A percentile compares a stretch with the other conserved stretches of the same genome.
Evolutionary conservation across 805 yeast species (phyloP).

Genomic region (Ogataea paraovalis): DNA sequence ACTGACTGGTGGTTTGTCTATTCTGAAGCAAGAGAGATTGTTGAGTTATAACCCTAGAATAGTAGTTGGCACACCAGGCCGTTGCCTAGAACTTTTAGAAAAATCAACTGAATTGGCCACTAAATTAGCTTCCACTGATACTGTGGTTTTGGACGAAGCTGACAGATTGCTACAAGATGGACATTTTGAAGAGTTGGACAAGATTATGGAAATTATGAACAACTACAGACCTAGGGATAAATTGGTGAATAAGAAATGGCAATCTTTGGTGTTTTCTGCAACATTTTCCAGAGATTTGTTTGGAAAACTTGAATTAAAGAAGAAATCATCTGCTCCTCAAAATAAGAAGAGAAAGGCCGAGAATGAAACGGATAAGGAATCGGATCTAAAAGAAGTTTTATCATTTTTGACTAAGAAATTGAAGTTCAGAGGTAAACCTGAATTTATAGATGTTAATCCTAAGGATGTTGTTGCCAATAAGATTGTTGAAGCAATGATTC

Average conservation of each 20-base stretch:
- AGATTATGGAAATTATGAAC: constrained; percentile 62
- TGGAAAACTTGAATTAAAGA: constrained; percentile 56
- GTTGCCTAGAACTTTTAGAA: constrained; percentile 78
- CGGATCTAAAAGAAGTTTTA: constrained; percentile 52
- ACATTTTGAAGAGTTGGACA: constrained; percentile 89
- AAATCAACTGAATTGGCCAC: constrained; percentile 45
- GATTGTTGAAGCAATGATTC: constrained; percentile 81
- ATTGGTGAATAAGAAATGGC: constrained; percentile 46
- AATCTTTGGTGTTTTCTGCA: constrained; percentile 92
- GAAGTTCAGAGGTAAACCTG: constrained; percentile 64
- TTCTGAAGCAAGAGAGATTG: constrained; percentile 87
- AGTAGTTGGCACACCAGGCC: constrained; percentile 93
- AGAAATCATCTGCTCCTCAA: constrained; percentile 27
- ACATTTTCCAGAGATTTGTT: constrained; percentile 84
- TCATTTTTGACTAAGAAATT: constrained; percentile 64
- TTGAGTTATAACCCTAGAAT: constrained; percentile 71
- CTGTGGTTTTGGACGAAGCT: constrained; percentile 85
- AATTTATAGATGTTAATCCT: constrained; percentile 82
- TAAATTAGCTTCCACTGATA: constrained; percentile 43
- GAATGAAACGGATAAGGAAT: constrained; percentile 34
- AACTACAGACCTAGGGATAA: constrained; percentile 43
- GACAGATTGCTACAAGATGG: constrained; percentile 94
- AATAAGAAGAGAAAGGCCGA: constrained; percentile 24
- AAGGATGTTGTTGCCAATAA: constrained; percentile 69
- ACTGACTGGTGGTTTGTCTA: constrained; percentile 91